A percentile compares a stretch with the other conserved stretches of the same genome.
These are phyloP conservation scores for Eucalyptus regnans DNA, from an alignment of 345 rosid species.

Conservation along the genomic window DNA sequence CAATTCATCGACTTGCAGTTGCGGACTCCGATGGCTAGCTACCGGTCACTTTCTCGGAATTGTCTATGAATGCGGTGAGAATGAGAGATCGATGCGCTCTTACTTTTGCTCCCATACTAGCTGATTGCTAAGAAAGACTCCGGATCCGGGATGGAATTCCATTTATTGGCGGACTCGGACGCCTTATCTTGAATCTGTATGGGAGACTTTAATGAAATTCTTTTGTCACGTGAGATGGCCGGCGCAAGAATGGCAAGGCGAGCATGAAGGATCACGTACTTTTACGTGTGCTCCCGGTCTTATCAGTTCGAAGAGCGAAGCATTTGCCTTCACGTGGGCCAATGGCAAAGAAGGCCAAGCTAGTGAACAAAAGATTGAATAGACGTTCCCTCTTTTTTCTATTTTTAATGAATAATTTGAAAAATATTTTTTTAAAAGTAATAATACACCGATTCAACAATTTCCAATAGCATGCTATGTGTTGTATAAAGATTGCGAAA, in stretches of 20 bases:
- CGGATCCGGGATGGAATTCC: fast-evolving
- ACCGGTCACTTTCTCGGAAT: neutral
- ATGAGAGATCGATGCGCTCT: neutral
- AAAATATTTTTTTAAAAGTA: fast-evolving
- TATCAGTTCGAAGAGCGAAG: neutral
- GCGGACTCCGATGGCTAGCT: neutral
- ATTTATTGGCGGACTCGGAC: neutral
- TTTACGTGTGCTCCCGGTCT: neutral
- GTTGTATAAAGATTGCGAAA: too few species aligned
- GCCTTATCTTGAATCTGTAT: fast-evolving
- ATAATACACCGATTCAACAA: neutral
- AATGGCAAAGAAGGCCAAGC: neutral
- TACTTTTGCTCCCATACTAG: neutral
- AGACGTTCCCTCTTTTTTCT: too few species aligned
- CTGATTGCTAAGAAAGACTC: neutral
- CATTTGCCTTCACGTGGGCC: neutral
- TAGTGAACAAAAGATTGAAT: neutral
- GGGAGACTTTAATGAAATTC: neutral
- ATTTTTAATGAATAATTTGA: fast-evolving
- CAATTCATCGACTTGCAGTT: neutral
- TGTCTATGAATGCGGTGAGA: neutral
- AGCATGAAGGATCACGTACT: fast-evolving
- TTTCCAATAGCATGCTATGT: neutral
- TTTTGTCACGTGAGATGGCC: neutral
- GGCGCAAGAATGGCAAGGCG: neutral